phyloP scores from a whole-genome alignment of 345 rosid genomes.

The Eucalyptus pauciflora region DNA sequence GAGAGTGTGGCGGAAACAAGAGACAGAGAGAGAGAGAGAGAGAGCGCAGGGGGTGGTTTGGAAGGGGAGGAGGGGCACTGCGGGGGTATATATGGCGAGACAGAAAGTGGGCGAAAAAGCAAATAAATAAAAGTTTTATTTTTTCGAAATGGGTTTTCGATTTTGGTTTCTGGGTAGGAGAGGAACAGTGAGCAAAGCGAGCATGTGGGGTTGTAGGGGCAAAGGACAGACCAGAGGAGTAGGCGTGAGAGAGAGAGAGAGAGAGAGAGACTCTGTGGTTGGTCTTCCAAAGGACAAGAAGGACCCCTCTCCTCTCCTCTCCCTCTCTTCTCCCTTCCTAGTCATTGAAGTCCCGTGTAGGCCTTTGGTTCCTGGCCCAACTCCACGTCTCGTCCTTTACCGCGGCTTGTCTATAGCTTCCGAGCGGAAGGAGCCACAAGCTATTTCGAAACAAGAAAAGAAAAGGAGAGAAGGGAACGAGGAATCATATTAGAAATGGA shows the following conservation, averaged over 20 bases:
- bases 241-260: background rate
- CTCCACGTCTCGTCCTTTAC: background rate
- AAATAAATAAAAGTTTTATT: background rate
- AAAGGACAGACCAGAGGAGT: background rate
- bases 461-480: background rate
- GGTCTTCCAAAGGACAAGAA: background rate
- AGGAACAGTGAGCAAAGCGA: background rate
- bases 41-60: background rate
- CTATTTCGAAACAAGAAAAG: background rate
- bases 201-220: background rate
- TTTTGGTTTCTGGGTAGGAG: background rate
- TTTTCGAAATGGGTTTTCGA: background rate
- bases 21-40: background rate
- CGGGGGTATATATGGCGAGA: background rate
- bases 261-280: background rate
- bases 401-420: background rate
- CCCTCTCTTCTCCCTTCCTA: background rate
- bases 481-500: background rate
- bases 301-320: background rate
- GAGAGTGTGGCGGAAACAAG: background rate
- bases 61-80: background rate
- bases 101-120: too few species aligned
- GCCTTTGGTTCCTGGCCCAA: background rate
- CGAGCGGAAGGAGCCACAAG: background rate
- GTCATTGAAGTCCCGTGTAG: background rate